A percentile compares a stretch with the other conserved stretches of the same genome.
Evolutionary conservation across 1,139 yeast species (phyloP).

Genomic region (Pichia sp.): DNA sequence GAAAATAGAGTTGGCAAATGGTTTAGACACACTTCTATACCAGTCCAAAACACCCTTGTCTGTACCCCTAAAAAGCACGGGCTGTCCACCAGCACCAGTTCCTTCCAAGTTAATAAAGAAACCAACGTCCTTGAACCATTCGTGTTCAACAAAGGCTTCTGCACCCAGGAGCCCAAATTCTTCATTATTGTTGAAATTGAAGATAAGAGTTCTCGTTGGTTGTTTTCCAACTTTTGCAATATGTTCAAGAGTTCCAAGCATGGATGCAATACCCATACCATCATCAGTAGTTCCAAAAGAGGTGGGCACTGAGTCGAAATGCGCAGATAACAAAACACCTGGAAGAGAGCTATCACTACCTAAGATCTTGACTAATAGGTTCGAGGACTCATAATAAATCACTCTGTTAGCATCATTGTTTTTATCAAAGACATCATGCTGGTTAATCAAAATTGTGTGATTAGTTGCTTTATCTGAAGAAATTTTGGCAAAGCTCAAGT

Average conservation of each 20-base stretch:
- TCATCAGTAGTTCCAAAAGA: constrained; percentile 89
- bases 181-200: constrained; percentile 86
- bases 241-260: constrained; percentile 61
- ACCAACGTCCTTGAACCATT: constrained; percentile 59
- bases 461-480: constrained; percentile 40
- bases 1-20: constrained; percentile 71
- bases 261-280: constrained; percentile 84
- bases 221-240: constrained; percentile 34
- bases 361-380: constrained; percentile 62
- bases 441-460: constrained; percentile 37
- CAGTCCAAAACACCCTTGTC: constrained; percentile 67
- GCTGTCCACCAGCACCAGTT: constrained; percentile 87
- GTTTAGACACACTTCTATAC: constrained; percentile 39
- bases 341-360: constrained; percentile 54
- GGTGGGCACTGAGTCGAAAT: constrained; percentile 85
- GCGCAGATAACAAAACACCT: constrained; percentile 74
- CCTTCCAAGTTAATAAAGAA: constrained; percentile 85
- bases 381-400: constrained; percentile 73
- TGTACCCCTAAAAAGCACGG: constrained; percentile 75
- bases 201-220: constrained; percentile 66
- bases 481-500: constrained; percentile 36
- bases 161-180: constrained; percentile 90
- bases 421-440: constrained; percentile 39
- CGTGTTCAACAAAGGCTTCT: constrained; percentile 61
- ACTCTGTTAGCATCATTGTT: constrained; percentile 36